A percentile compares a stretch with the other conserved stretches of the same genome.
phyloP scores from a whole-genome alignment of 192 early-diverging fungal species.

The Pilaira anomala region DNA sequence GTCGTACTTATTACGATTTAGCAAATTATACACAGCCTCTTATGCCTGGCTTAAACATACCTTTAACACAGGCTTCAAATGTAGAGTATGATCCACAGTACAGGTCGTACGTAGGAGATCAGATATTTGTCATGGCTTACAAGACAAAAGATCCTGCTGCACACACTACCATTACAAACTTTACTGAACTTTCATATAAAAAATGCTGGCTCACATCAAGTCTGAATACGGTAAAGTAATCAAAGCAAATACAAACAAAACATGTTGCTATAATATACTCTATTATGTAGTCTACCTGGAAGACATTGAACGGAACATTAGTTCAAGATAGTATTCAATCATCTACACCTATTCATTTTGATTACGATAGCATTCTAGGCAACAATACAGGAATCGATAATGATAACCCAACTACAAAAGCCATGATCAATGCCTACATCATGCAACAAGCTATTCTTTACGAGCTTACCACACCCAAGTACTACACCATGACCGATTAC shows the following conservation, averaged over 20 bases:
- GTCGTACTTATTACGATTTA: not conserved
- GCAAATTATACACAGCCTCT: not conserved
- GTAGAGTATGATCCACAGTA: constrained; percentile 5
- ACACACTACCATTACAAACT: not conserved
- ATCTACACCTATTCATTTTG: constrained; percentile 2
- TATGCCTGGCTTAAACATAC: not conserved
- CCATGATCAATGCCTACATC: constrained; percentile 6
- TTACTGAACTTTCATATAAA: not conserved
- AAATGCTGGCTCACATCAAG: constrained; percentile 2
- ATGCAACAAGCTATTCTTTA: constrained; percentile 7
- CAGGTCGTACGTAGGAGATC: constrained; percentile 1
- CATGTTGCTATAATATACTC: too few relatives aligned
- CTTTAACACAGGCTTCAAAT: not conserved
- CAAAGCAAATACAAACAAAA: too few relatives aligned
- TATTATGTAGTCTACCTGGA: not conserved
- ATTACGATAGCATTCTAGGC: constrained; percentile 1
- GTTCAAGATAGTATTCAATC: not conserved
- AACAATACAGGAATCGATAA: not conserved
- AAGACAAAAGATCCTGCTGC: too few relatives aligned
- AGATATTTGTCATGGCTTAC: not conserved
- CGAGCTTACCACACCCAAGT: not conserved
- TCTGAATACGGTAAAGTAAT: constrained; percentile 1
- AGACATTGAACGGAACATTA: not conserved
- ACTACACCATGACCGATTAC: not conserved
- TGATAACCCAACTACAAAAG: not conserved